A percentile compares a stretch with the other conserved stretches of the same genome.
Conservation (phyloP, 2,329 filamentous ascomycete species). For the Zymoseptoria brevis region DNA sequence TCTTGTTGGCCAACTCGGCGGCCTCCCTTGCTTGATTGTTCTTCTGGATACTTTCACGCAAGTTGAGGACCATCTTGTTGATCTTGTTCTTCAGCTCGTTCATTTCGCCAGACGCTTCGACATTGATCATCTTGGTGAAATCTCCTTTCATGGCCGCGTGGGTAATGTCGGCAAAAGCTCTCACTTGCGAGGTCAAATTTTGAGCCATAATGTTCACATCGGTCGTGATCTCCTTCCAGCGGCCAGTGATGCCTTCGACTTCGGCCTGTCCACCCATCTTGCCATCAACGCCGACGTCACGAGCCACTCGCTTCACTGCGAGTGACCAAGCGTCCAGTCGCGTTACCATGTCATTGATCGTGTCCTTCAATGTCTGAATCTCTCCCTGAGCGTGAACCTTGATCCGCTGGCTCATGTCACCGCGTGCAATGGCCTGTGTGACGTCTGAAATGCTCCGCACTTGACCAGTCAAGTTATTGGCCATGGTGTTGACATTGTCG, state of each 20-base stretch:
- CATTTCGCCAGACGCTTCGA: slow-evolving; percentile 97
- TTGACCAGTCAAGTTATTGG: slow-evolving; percentile 55
- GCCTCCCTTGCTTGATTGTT: slow-evolving; percentile 94
- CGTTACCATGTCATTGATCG: slow-evolving; percentile 98
- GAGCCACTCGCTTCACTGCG: slow-evolving; percentile 88
- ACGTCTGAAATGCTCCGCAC: slow-evolving; percentile 90
- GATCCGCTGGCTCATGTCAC: slow-evolving; percentile 93
- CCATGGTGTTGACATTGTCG: slow-evolving; percentile 62
- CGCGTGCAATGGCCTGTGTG: slow-evolving; percentile 89
- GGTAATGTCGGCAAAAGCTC: slow-evolving; percentile 97
- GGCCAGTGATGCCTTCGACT: slow-evolving; percentile 81
- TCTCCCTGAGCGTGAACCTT: slow-evolving; percentile 92
- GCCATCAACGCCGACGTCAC: slow-evolving; percentile 93
- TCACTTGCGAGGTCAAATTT: slow-evolving; percentile 87
- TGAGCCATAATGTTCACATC: slow-evolving; percentile 88
- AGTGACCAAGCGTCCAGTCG: slow-evolving; percentile 92
- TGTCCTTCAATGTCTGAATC: slow-evolving; percentile 87
- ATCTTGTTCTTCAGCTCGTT: slow-evolving; percentile 98
- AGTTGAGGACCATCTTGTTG: slow-evolving; percentile 96
- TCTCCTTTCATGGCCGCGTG: slow-evolving; percentile 94
- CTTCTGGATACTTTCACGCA: slow-evolving; percentile 90
- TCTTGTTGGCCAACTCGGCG: slow-evolving; percentile 93
- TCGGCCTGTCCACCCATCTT: slow-evolving; percentile 98
- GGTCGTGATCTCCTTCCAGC: slow-evolving; percentile 97
- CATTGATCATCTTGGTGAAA: slow-evolving; percentile 92